phyloP scores from a whole-genome alignment of 2,329 filamentous ascomycete genomes.

The Fusarium duplospermum region DNA sequence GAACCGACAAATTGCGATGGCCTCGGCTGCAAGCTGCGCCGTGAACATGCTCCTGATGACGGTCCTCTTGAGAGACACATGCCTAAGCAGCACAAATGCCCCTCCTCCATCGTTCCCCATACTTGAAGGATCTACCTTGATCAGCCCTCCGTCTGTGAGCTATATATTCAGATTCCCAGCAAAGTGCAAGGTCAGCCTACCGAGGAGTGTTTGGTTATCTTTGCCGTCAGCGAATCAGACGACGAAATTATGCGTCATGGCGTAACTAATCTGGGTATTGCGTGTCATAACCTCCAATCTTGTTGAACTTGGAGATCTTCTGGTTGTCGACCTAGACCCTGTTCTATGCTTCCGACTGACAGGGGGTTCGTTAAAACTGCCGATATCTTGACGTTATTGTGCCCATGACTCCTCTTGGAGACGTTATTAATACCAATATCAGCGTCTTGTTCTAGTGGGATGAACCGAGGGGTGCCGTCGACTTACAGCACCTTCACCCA shows the following conservation, averaged over 20 bases:
- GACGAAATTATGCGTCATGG: neutral
- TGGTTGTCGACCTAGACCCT: neutral
- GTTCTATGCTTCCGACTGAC: neutral
- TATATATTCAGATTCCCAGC: neutral
- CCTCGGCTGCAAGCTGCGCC: neutral
- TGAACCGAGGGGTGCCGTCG: neutral
- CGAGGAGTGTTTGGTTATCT: neutral
- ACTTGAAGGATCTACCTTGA: neutral
- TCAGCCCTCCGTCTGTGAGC: neutral
- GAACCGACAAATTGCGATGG: neutral
- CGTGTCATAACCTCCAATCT: neutral
- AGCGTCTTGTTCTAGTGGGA: neutral
- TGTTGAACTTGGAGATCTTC: neutral
- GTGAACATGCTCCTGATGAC: neutral
- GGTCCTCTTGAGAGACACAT: neutral
- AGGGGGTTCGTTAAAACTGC: neutral
- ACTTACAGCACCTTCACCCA: neutral
- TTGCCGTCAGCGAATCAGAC: neutral
- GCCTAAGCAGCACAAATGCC: slow-evolving; percentile 4
- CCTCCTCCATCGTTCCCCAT: neutral
- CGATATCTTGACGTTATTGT: no score
- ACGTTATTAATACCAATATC: no score
- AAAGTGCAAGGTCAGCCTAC: neutral
- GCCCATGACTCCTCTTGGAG: no score
- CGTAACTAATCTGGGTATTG: neutral